Conservation (phyloP, 2,329 filamentous ascomycete genomes). For the Trichoderma sp. region DNA sequence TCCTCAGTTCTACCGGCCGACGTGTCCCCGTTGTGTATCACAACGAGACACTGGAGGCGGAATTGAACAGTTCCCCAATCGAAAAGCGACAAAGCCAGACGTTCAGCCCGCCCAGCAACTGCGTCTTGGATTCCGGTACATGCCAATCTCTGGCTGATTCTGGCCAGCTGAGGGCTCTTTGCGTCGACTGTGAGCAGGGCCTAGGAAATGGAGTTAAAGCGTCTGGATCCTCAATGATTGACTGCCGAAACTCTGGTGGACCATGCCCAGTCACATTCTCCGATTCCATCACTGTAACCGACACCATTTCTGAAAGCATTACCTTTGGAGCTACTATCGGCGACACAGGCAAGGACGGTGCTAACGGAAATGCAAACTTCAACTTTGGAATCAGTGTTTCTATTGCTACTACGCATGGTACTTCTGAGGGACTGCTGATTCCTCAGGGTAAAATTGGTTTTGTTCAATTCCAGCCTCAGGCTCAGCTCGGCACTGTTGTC, state of each 20-base stretch:
- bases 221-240: background rate
- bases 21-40: slow-evolving; percentile 6
- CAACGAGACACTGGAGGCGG: background rate
- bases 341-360: slow-evolving; percentile 9
- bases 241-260: slow-evolving; percentile 6
- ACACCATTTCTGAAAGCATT: slow-evolving; percentile 11
- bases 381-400: slow-evolving; percentile 12
- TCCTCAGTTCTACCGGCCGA: background rate
- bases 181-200: slow-evolving; percentile 15
- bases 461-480: slow-evolving; percentile 18
- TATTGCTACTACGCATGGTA: slow-evolving; percentile 10
- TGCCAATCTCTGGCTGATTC: slow-evolving; percentile 16
- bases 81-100: slow-evolving; percentile 17
- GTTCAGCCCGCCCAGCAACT: background rate
- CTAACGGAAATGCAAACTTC: slow-evolving; percentile 5
- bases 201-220: slow-evolving; percentile 16
- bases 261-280: slow-evolving; percentile 18
- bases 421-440: slow-evolving; percentile 13
- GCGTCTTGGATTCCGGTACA: background rate
- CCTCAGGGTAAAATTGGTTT: slow-evolving; percentile 14
- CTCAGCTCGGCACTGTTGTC: slow-evolving; percentile 13
- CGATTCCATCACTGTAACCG: slow-evolving; percentile 6
- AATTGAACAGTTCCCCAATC: background rate
- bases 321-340: slow-evolving; percentile 16
- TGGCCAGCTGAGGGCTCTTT: slow-evolving; percentile 9